Evolutionary conservation across 768 basidiomycete species (phyloP).

Genomic region (Boletales sp.): DNA sequence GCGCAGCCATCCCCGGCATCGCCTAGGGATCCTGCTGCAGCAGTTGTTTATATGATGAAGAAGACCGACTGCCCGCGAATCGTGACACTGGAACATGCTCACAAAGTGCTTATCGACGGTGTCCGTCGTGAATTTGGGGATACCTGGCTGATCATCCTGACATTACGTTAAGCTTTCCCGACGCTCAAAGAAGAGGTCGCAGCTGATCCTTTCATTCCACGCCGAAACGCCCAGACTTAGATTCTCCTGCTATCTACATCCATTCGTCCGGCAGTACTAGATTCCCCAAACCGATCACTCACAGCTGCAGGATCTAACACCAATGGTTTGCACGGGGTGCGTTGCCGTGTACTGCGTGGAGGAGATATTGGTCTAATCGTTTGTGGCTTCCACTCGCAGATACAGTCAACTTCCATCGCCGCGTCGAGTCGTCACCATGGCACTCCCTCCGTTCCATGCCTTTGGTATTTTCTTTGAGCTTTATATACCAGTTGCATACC

Average conservation of each 20-base stretch:
- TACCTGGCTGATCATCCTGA: conserved; percentile 1
- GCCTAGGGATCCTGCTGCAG: conserved; percentile 17
- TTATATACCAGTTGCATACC: conserved; percentile 15
- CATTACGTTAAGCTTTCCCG: conserved; percentile 31
- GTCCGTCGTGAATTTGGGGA: conserved; percentile 1
- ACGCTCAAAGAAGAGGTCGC: conserved; percentile 30
- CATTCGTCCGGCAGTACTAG: conserved; percentile 40
- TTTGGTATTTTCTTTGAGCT: conserved; percentile 17
- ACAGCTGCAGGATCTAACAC: conserved; percentile 28
- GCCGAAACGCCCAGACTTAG: conserved; percentile 4
- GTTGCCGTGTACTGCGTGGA: background rate
- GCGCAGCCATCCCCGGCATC: conserved; percentile 24
- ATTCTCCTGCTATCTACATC: conserved; percentile 14
- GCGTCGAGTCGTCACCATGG: conserved; percentile 19
- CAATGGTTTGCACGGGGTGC: conserved; percentile 35
- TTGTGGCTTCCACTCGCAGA: background rate
- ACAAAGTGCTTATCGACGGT: conserved; percentile 9
- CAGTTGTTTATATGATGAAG: conserved; percentile 18
- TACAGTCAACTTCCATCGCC: conserved; percentile 4
- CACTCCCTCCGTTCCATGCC: conserved; percentile 27
- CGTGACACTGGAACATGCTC: conserved; percentile 7
- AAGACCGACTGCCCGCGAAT: conserved; percentile 18
- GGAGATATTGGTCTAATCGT: background rate
- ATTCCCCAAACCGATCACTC: conserved; percentile 40
- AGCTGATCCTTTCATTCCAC: conserved; percentile 3